These are phyloP conservation scores for Skeletonema potamos DNA, from an alignment of 108 stramenopile genomes.

Conservation along the genomic window DNA sequence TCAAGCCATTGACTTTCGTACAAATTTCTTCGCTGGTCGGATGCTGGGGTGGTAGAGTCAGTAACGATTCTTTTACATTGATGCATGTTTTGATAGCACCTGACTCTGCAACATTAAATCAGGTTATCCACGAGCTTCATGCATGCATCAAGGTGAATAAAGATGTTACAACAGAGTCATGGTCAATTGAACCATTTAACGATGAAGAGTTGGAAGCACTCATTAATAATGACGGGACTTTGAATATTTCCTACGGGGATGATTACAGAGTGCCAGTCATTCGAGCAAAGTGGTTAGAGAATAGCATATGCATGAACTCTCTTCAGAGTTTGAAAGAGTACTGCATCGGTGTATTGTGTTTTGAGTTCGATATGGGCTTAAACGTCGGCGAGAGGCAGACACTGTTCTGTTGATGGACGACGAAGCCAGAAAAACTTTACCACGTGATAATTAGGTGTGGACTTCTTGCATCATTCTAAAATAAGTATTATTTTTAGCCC, in stretches of 20 bases:
- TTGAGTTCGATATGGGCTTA: neutral
- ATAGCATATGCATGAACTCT: slow-evolving; percentile 17
- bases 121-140: neutral
- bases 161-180: neutral
- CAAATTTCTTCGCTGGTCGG: slow-evolving; percentile 2
- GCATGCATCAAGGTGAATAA: neutral
- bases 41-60: slow-evolving; percentile 1
- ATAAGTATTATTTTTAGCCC: neutral
- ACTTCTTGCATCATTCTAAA: neutral
- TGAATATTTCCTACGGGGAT: neutral
- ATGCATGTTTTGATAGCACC: neutral
- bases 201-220: neutral
- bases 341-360: slow-evolving; percentile 15
- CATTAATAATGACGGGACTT: neutral
- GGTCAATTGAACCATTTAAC: slow-evolving; percentile 7
- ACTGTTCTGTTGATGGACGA: neutral
- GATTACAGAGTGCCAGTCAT: slow-evolving; percentile 14
- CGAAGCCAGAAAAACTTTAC: neutral
- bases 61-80: neutral
- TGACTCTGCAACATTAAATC: slow-evolving; percentile 3
- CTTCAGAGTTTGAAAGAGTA: slow-evolving; percentile 7
- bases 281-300: slow-evolving; percentile 22
- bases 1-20: neutral
- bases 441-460: neutral
- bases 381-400: neutral